Conservation (phyloP, 305 asterid species). For the Monarda citriodora region DNA sequence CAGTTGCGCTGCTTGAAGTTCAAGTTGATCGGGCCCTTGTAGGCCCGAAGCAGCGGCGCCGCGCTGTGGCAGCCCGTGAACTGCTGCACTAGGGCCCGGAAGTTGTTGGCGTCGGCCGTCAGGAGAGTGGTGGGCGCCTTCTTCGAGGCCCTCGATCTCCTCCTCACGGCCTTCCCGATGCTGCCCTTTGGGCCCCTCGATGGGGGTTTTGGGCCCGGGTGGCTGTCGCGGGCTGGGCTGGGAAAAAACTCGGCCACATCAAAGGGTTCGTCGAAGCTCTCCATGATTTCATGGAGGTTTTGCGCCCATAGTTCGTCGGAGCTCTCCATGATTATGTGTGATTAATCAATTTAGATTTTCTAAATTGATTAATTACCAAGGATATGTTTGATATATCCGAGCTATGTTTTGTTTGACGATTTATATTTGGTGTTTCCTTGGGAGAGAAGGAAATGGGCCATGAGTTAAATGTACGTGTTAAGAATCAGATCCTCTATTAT, state of each 20-base stretch:
- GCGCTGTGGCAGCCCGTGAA: conserved; percentile 55
- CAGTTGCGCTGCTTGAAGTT: conserved; percentile 34
- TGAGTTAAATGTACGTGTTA: background rate
- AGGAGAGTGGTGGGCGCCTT: conserved; percentile 40
- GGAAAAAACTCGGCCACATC: no score
- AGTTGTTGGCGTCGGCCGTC: conserved; percentile 42
- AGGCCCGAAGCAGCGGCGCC: conserved; percentile 11
- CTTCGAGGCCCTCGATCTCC: conserved; percentile 45
- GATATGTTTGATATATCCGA: background rate
- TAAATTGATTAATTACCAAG: background rate
- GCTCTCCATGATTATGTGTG: conserved; percentile 25
- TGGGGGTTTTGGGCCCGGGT: conserved; percentile 9
- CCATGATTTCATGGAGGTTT: conserved; percentile 12
- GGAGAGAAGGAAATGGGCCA: conserved; percentile 15
- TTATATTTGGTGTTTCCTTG: conserved; percentile 4
- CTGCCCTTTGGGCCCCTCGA: conserved; percentile 20
- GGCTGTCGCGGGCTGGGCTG: no score
- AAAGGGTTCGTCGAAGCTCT: background rate
- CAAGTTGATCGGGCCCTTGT: conserved; percentile 56
- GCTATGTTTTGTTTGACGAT: background rate
- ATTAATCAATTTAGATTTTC: background rate
- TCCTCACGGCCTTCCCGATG: conserved; percentile 25
- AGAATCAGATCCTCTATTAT: no score
- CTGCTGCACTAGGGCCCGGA: conserved; percentile 62
- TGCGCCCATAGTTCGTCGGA: conserved; percentile 21